Evolutionary conservation across 176 grass and related monocot species (phyloP), one percentile per base, ranked within the genome.

Genomic region (Oryza punctata): DNA sequence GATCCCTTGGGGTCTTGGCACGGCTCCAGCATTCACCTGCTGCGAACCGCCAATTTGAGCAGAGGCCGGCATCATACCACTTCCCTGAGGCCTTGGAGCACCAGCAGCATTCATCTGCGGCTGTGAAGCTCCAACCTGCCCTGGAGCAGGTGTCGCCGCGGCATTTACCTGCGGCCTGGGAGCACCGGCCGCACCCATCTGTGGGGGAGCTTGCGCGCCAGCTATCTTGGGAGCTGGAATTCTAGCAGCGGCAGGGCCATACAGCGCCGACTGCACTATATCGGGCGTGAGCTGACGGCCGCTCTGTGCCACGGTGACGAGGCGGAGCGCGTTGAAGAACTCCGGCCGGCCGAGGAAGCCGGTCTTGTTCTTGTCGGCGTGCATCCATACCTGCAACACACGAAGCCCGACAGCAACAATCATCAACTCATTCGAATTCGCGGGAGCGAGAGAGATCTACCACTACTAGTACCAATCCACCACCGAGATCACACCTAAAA

Each of bases 251-350:
- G 96, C 96, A 52, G 96, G 96, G 67, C 96, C 93, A 69, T 87
- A 99, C 18, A 99, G 86, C 57, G 96, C 96, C 35, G 96, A 90
- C 70, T 96, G 94, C 74, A 96, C 87, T 70, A 99, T 99, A 41
- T 99, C 96, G 14, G 93, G 89, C 65, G 91, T 94, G 73, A 99
- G 92, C 78, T 89, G 85, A 45, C 91, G 96, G 43, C 93, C 96
- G 76, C 93, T 95, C 90, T 99, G 96, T 32, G 96, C 96, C 61
- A 99, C 96, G 10, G 96, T 99, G 45, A 99, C 93, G 59, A 99
- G 91, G 81, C 93, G 94, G 35, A 99, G 85, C 0, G 87, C 85
- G 87, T 99, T 99, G 91, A 91, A 96, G 89, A 99, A 99, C 73
- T 99, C 96, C 18, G 88, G 93, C 46, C 91, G 91, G 33, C 96